Base-by-base conservation (phyloP, 2,329 filamentous ascomycete species). In the Aureobasidium sp. region DNA sequence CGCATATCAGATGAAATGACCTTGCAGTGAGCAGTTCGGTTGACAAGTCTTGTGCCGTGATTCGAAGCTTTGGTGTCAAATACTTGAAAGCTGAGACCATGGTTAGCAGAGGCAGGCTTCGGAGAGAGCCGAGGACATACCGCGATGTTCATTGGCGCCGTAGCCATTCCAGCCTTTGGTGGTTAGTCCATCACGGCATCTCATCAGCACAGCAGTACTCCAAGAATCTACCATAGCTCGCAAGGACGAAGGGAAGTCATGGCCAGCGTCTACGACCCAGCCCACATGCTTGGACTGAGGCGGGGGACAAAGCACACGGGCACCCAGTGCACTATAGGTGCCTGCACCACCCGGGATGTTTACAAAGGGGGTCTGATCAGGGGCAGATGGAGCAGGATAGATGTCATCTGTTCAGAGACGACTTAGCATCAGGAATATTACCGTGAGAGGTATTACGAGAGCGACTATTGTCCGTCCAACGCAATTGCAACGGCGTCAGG, bases 131-230 rank as follows among this genome's bases (percentile, higher is more conserved):
- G 10, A 30, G 3, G 4, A 30, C 22, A 50, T 35, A 52, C 48
- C 62, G 4, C 66, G 58, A 34, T 63, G 60, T 17, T 67, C 62
- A 55, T 67, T 77, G 27, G 80, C 78, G 32, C 84, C 81, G 66
- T 97, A 97, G 45, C 87, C 87, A 67, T 97, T 97, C 88, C 89
- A 95, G 40, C 86, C 90, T 40, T 89, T 81, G 0, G 93, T 98
- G 2, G 91, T 97, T 45, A 88, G 74, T 21, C 88, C 81, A 6
- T 77, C 68, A 1, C 75, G 73, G 51, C 86, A 83, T 50, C 90
- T 80, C 59, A 93, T 72, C 14, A 89, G 64, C 17, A 81, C 86
- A 5, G 80, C 80, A 1, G 90, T 95, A 14, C 82, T 71, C 90
- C 93, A 96, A 38, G 79, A 77, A 12, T 78, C 70, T 59, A 98